Evolutionary conservation across 1,284 basidiomycete genomes (phyloP), one percentile per base, ranked within the genome.

Genomic region (Ceratobasidium sp.): DNA sequence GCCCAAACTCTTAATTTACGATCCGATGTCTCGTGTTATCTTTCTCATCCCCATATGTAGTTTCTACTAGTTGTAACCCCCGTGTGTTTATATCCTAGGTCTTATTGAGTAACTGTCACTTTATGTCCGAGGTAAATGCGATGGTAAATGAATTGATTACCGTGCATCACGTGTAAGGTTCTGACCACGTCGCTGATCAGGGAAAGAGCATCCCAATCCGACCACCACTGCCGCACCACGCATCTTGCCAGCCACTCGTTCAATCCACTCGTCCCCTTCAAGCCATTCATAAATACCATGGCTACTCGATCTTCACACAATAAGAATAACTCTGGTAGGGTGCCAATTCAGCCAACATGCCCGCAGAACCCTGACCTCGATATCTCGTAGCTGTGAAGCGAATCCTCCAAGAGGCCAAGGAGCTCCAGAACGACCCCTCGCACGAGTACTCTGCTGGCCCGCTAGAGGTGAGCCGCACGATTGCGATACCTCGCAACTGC

Each of bases 401-500:
- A 64, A 98, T 99, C 81, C 94, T 99, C 91, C 95, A 96, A 83
- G 97, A 99, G 86, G 97, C 96, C 3, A 88, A 91, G 79, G 97
- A 99, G 83, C 90, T 98, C 8, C 90, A 92, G 6, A 90, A 89
- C 76, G 96, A 97, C 84, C 90, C 91, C 75, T 92, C 89, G 74
- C 91, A 92, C 0, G 95, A 96, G 82, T 97, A 96, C 83, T 86
- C 89, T 77, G 97, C 96, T 10, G 91, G 90, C 0, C 97, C 97
- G 2, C 86, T 97, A 18, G 97, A 98, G 90, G 94, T 96, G 79
- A 70, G 89, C 85, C 57, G 73, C 57, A 69, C 64, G 52, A n/a
- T 57, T 18, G 18, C n/a, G 6, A 33, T 14, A 35, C 52, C 10
- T 59, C 75, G 67, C 74, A 59, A 66, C 70, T 35, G 30, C 55